Evolutionary conservation across 1,284 basidiomycete species (phyloP).

Genomic region (Marasmius oreades): DNA sequence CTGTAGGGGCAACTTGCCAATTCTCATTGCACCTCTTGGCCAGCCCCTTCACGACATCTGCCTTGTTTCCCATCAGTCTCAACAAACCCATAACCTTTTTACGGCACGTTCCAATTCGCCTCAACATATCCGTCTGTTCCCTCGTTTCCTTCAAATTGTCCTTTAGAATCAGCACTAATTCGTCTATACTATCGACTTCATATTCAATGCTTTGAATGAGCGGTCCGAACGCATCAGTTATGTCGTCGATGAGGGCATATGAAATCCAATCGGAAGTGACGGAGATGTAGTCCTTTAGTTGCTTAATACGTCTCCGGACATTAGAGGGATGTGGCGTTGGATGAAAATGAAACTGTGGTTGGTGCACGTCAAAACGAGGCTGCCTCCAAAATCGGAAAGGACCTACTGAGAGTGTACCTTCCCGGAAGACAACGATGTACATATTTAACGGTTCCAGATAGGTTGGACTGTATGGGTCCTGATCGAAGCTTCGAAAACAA

Average conservation of each 20-base stretch:
- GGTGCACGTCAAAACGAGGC: not conserved
- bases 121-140: slow-evolving; percentile 61
- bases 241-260: slow-evolving; percentile 99
- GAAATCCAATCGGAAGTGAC: slow-evolving; percentile 99
- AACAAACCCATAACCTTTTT: slow-evolving; percentile 99
- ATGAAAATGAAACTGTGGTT: slow-evolving; percentile 88
- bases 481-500: slow-evolving; percentile 99
- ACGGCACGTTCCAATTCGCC: slow-evolving; percentile 93
- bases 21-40: slow-evolving; percentile 99
- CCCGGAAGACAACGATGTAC: slow-evolving; percentile 99
- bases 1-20: slow-evolving; percentile 97
- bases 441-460: slow-evolving; percentile 98
- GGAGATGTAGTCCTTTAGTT: slow-evolving; percentile 98
- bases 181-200: slow-evolving; percentile 98
- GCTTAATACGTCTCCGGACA: slow-evolving; percentile 96
- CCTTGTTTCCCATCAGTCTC: slow-evolving; percentile 97
- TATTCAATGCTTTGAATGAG: slow-evolving; percentile 99
- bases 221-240: slow-evolving; percentile 98
- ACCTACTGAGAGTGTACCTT: slow-evolving; percentile 91
- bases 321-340: slow-evolving; percentile 98
- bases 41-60: slow-evolving; percentile 98
- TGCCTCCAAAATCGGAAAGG: not conserved
- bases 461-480: slow-evolving; percentile 96
- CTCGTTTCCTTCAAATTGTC: slow-evolving; percentile 64
- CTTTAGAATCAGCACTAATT: slow-evolving; percentile 95